Conservation (phyloP, 345 rosid species). For the Trapa incisa region DNA sequence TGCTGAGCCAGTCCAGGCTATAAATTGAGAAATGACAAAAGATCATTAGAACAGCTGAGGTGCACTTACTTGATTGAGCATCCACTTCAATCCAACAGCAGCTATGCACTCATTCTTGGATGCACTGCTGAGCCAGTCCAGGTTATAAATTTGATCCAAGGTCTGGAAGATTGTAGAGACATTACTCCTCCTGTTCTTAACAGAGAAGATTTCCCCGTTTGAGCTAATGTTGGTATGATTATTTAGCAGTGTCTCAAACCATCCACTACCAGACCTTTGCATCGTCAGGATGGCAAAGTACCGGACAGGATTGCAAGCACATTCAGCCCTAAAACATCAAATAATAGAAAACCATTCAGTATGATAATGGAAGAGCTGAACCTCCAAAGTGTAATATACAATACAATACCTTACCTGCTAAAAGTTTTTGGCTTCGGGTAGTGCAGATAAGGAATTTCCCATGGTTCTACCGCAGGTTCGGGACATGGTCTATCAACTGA, state of each 20-base stretch:
- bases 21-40: not conserved
- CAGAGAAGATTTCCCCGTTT: conserved; percentile 90
- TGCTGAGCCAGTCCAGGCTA: not conserved
- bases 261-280: conserved; percentile 99
- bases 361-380: not conserved
- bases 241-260: conserved; percentile 94
- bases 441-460: conserved; percentile 90
- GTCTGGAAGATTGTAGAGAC: conserved; percentile 59
- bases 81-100: conserved; percentile 97
- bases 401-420: conserved; percentile 39
- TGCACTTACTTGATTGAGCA: conserved; percentile 87
- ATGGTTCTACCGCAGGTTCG: conserved; percentile 63
- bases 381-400: not conserved
- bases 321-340: conserved; percentile 57
- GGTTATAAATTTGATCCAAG: conserved; percentile 64
- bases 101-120: conserved; percentile 94
- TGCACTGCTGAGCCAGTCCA: conserved; percentile 93
- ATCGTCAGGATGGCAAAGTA: conserved; percentile 89
- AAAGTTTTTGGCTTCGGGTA: conserved; percentile 69
- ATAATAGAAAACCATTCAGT: not conserved
- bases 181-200: conserved; percentile 80
- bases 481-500: conserved; percentile 55
- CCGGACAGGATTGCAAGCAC: conserved; percentile 81
- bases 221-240: conserved; percentile 95
- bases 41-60: not conserved